Conservation (phyloP, 768 basidiomycete species). For the Boletus speciosus region DNA sequence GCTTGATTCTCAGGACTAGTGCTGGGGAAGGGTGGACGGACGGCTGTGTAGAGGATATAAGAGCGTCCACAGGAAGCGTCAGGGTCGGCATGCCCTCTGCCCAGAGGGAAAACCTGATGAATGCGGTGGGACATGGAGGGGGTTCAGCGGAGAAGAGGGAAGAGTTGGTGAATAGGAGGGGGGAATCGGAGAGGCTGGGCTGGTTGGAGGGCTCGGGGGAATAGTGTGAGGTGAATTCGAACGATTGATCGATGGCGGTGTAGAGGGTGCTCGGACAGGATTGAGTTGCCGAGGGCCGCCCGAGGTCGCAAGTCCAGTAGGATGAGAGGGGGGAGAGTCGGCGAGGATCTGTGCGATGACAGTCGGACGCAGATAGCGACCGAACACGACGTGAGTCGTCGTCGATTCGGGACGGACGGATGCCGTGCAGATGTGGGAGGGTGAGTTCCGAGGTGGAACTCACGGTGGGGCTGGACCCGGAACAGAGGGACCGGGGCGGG, state of each 20-base stretch:
- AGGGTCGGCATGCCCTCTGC: constrained; percentile 70
- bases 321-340: constrained; percentile 33
- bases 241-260: constrained; percentile 21
- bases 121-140: constrained; percentile 34
- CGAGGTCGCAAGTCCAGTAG: constrained; percentile 26
- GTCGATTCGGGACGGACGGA: constrained; percentile 23
- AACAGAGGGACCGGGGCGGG: constrained; percentile 24
- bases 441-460: constrained; percentile 25
- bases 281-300: constrained; percentile 25
- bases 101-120: constrained; percentile 46
- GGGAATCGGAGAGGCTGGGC: constrained; percentile 27
- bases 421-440: constrained; percentile 19
- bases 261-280: constrained; percentile 25
- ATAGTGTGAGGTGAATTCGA: constrained; percentile 18
- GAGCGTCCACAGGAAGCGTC: constrained; percentile 54
- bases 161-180: constrained; percentile 26
- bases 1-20: constrained; percentile 52
- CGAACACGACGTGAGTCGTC: constrained; percentile 31
- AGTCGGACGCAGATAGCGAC: constrained; percentile 30
- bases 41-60: constrained; percentile 39
- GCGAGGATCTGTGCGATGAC: constrained; percentile 27
- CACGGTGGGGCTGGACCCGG: constrained; percentile 23
- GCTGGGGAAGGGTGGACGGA: constrained; percentile 37
- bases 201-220: constrained; percentile 25
- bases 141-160: constrained; percentile 28